Conservation (phyloP, 495 filamentous ascomycete genomes). For the Podospora pseudocomata region DNA sequence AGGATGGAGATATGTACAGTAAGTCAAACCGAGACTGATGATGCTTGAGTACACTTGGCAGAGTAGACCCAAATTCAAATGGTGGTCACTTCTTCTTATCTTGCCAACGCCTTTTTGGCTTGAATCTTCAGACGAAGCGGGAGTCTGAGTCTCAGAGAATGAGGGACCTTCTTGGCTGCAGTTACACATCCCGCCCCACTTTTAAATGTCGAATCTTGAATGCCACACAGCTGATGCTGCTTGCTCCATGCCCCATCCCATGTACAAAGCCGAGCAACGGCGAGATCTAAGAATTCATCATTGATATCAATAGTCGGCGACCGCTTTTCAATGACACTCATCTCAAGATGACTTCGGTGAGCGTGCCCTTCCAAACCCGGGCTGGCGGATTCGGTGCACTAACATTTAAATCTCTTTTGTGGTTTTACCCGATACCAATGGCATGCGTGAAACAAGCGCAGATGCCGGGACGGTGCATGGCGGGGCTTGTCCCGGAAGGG, state of each 20-base stretch:
- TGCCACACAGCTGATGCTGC: not conserved
- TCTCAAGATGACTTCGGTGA: not conserved
- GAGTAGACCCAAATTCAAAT: not conserved
- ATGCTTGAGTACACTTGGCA: not conserved
- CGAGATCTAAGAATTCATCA: not conserved
- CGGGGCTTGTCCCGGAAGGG: not conserved
- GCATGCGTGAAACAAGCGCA: constrained; percentile 15
- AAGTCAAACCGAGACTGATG: not conserved
- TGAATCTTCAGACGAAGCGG: not conserved
- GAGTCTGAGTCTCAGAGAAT: not conserved
- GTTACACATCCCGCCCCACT: not conserved
- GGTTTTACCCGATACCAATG: constrained; percentile 12
- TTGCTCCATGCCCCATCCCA: not conserved
- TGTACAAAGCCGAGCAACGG: not conserved
- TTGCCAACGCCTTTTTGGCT: not conserved
- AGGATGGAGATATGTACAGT: not conserved
- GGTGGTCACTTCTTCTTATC: not conserved
- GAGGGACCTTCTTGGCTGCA: not conserved
- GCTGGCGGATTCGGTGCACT: constrained; percentile 13
- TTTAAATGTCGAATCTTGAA: not conserved
- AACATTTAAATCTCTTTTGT: constrained; percentile 28
- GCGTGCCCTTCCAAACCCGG: not conserved
- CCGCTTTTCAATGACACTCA: not conserved
- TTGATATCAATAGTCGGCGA: not conserved
- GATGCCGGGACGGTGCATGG: not conserved